These are phyloP conservation scores for Dioscorea cayenensis DNA, from an alignment of 116 monocot genomes.

Conservation along the genomic window DNA sequence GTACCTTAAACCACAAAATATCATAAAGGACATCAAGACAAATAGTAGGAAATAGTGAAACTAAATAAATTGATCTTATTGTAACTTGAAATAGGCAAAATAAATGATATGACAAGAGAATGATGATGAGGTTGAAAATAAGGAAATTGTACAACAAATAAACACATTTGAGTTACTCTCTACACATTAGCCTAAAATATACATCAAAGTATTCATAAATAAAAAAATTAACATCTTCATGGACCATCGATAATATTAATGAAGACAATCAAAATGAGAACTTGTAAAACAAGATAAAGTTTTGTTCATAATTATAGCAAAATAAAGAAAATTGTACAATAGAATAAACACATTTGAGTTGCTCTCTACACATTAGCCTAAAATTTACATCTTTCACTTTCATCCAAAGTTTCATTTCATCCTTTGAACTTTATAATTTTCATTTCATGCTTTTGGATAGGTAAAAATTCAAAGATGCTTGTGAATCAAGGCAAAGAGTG, in stretches of 20 bases:
- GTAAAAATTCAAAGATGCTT: too few species aligned
- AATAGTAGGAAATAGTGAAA: too few species aligned
- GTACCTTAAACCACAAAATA: too few species aligned
- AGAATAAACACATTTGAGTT: too few species aligned
- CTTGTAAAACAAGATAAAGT: neutral
- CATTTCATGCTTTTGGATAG: too few species aligned
- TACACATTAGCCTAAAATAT: neutral
- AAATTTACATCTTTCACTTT: neutral
- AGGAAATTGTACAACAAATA: too few species aligned
- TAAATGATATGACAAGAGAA: neutral
- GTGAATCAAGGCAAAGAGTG: too few species aligned
- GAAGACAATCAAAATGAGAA: neutral
- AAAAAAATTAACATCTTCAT: neutral
- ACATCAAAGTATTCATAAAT: neutral
- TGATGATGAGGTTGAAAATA: neutral
- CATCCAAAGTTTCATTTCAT: neutral
- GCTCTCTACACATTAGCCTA: neutral
- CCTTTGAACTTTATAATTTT: neutral
- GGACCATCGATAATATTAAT: neutral
- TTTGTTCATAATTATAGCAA: neutral
- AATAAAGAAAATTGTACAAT: too few species aligned
- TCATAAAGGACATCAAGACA: too few species aligned
- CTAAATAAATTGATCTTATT: too few species aligned
- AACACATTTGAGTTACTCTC: too few species aligned
- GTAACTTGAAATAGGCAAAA: neutral